A percentile compares a stretch with the other conserved stretches of the same genome.
Conservation (phyloP, 768 basidiomycete genomes). For the Podaxis sp. region DNA sequence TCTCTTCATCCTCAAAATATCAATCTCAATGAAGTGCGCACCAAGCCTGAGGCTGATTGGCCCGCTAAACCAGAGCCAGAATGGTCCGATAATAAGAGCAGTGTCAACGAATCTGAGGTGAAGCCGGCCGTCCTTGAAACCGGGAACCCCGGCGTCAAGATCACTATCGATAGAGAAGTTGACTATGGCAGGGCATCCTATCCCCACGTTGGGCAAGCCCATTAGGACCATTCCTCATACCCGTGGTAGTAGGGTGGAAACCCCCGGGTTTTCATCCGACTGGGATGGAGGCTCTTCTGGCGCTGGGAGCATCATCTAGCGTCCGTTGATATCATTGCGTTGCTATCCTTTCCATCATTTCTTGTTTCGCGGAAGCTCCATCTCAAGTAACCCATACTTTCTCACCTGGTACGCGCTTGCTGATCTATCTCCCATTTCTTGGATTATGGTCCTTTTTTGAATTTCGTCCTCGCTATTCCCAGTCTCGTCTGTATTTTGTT, state of each 20-base stretch:
- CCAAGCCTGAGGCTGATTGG: constrained; percentile 50
- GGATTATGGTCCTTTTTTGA: background rate
- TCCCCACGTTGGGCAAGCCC: constrained; percentile 6
- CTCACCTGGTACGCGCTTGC: background rate
- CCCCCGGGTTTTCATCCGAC: background rate
- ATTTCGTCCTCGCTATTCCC: background rate
- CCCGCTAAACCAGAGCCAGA: constrained; percentile 28
- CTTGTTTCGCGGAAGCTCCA: background rate
- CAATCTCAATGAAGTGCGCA: constrained; percentile 55
- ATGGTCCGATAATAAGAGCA: constrained; percentile 36
- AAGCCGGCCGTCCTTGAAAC: constrained; percentile 15
- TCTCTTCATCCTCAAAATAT: constrained; percentile 30
- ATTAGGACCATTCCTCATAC: background rate
- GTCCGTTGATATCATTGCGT: background rate
- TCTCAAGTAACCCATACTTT: background rate
- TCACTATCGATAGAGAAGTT: constrained; percentile 44
- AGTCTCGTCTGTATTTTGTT: background rate
- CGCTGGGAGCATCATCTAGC: background rate
- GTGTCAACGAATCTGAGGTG: constrained; percentile 30
- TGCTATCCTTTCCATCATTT: background rate
- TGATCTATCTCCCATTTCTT: background rate
- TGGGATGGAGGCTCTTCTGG: background rate
- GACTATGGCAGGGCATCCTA: constrained; percentile 29
- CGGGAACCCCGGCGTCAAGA: constrained; percentile 35
- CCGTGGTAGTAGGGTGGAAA: background rate